Evolutionary conservation across 83 land plant genomes (phyloP), one percentile per base, ranked within the genome.

Genomic region (Isoetes engelmannii): DNA sequence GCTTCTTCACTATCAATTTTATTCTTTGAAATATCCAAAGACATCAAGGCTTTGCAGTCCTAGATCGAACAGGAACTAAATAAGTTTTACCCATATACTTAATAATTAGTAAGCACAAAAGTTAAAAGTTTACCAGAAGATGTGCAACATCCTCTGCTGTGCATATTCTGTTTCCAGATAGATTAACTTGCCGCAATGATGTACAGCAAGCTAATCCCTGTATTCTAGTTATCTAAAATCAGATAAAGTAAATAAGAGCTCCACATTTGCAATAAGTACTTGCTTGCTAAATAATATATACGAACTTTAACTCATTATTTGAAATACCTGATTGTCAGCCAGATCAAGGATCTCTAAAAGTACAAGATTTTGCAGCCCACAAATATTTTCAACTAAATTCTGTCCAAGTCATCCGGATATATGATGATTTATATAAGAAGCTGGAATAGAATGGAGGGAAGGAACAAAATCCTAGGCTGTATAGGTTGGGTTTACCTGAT

Each of bases 11-110:
- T 67, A 18, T 79, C 78, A 17, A 79, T 74, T 48, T 57, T 79
- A 67, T 79, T 79, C 17, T 79, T 79, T 15, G 81, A 79, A 13
- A 79, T 69, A 70, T 79, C 81, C 48, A 79, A 70, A 55, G 81
- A 79, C 45, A n/a, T 68, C 28, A 79, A 49, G 45, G 70, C 74
- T 41, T 68, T 62, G 49, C 81, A 79, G 49, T 74, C 81, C 81
- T 79, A 62, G 45, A 51, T 4, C 20, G 5, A 13, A 21, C 6
- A 37, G 44, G 46, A 7, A 18, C 41, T n/a, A 63, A 47, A 54
- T 28, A 28, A 28, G 37, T 28, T 28, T 28, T 28, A 28, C 37
- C 37, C 37, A 28, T 0, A 28, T 28, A 28, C 37, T 28, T 28
- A 2, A 28, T 28, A 28, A 28, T 28, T 28, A 28, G 37, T 28